These are phyloP conservation scores for Hippophae gyantsensis DNA, from an alignment of 306 rosid genomes.

Conservation along the genomic window DNA sequence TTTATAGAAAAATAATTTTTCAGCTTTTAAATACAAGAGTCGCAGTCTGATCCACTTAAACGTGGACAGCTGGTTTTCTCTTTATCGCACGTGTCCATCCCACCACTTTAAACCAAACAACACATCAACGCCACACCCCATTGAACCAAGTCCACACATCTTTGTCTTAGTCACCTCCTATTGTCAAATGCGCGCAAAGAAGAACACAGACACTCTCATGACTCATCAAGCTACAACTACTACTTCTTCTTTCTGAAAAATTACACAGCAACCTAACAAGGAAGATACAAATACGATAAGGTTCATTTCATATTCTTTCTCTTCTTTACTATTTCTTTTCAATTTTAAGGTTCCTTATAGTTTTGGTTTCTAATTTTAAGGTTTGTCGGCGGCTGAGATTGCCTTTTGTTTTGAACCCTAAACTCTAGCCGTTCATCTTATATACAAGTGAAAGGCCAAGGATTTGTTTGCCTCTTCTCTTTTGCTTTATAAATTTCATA, in stretches of 20 bases:
- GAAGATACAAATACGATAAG: conserved; percentile 1
- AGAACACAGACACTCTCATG: too few species aligned
- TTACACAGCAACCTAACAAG: too few species aligned
- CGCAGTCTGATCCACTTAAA: conserved; percentile 42
- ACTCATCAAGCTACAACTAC: too few species aligned
- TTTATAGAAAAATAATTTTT: too few species aligned
- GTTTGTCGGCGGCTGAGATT: conserved; percentile 10
- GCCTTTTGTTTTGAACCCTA: conserved; percentile 5
- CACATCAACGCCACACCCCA: background rate
- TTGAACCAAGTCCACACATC: background rate
- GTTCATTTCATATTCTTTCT: background rate
- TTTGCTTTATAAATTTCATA: conserved; percentile 3
- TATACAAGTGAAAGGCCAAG: background rate
- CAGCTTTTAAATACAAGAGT: conserved; percentile 5
- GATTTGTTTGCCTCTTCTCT: background rate
- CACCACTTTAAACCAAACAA: conserved; percentile 23
- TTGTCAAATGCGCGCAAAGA: background rate
- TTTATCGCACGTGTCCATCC: conserved; percentile 42
- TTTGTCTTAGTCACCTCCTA: conserved; percentile 24
- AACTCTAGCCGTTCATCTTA: conserved; percentile 29
- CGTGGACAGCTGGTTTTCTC: conserved; percentile 46
- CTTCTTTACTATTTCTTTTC: too few species aligned
- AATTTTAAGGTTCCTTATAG: background rate
- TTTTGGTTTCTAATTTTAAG: background rate
- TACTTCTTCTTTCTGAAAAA: too few species aligned